Evolutionary conservation across 805 yeast species (phyloP).

Genomic region (Yarrowia sp.): DNA sequence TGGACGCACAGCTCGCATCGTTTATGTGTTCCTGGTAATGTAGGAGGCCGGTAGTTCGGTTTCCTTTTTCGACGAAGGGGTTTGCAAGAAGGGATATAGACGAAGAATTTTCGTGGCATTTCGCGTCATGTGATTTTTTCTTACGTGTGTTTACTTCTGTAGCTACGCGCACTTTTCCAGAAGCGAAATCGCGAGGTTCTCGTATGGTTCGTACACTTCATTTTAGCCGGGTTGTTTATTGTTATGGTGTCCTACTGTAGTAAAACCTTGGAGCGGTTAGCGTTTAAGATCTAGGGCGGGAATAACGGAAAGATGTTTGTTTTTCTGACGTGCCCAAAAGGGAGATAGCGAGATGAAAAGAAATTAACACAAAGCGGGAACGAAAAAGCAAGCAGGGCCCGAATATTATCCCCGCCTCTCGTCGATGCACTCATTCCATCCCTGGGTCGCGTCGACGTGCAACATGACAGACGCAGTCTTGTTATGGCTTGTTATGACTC

Average conservation of each 20-base stretch:
- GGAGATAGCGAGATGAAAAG: not conserved
- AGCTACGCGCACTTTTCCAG: too few species aligned
- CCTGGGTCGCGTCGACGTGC: not conserved
- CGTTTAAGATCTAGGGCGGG: constrained; percentile 5
- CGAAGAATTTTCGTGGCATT: too few species aligned
- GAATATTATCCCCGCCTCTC: too few species aligned
- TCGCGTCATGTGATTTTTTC: not conserved
- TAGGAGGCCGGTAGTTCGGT: not conserved
- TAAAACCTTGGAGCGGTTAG: not conserved
- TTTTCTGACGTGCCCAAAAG: not conserved
- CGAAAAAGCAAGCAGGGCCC: too few species aligned
- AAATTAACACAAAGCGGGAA: not conserved
- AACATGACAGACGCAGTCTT: constrained; percentile 14
- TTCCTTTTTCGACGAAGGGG: not conserved
- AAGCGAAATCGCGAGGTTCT: too few species aligned
- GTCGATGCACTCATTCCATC: too few species aligned
- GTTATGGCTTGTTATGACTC: constrained; percentile 6
- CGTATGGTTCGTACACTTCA: too few species aligned
- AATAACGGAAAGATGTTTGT: constrained; percentile 6
- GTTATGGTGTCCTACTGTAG: not conserved
- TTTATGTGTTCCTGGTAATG: not conserved
- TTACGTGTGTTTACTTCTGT: too few species aligned
- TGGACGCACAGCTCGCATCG: not conserved
- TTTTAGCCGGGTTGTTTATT: not conserved
- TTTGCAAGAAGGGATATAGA: too few species aligned